phyloP scores from a whole-genome alignment of 139 green algal genomes.

The Yamagishiella unicocca region DNA sequence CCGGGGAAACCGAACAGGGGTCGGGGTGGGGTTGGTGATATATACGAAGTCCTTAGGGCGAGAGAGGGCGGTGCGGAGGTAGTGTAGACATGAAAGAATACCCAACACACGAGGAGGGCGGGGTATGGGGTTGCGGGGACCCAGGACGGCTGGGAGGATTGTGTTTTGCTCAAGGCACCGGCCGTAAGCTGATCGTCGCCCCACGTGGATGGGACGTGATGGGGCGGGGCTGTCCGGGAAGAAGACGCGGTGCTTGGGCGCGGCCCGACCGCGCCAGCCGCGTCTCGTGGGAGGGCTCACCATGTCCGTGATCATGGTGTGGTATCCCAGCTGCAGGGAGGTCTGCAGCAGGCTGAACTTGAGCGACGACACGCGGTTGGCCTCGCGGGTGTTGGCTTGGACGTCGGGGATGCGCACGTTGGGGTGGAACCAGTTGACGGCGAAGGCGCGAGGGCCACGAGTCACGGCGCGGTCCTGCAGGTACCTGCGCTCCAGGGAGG shows the following conservation, averaged over 20 bases:
- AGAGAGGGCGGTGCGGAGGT: too few species aligned
- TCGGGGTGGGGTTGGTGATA: neutral
- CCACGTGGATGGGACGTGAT: too few species aligned
- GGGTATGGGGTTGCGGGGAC: neutral
- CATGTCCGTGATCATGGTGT: slow-evolving; percentile 71
- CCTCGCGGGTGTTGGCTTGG: slow-evolving; percentile 41
- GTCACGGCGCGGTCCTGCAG: neutral
- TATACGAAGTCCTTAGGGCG: neutral
- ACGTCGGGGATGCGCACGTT: slow-evolving; percentile 4
- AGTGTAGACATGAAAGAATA: too few species aligned
- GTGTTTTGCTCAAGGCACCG: too few species aligned
- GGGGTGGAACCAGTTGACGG: slow-evolving; percentile 36
- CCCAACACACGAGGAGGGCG: too few species aligned
- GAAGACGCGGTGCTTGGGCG: too few species aligned
- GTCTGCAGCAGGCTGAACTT: slow-evolving; percentile 46
- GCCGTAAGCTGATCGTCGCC: too few species aligned
- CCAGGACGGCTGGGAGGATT: too few species aligned
- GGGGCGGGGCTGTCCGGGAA: too few species aligned
- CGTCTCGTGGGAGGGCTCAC: too few species aligned
- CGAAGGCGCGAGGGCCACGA: neutral
- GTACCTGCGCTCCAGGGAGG: slow-evolving; percentile 1
- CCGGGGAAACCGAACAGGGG: too few species aligned
- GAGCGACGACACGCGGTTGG: slow-evolving; percentile 39
- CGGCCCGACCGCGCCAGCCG: too few species aligned
- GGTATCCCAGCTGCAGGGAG: slow-evolving; percentile 54